phyloP scores from a whole-genome alignment of 805 yeast genomes.

The Lipomyces chichibuensis region DNA sequence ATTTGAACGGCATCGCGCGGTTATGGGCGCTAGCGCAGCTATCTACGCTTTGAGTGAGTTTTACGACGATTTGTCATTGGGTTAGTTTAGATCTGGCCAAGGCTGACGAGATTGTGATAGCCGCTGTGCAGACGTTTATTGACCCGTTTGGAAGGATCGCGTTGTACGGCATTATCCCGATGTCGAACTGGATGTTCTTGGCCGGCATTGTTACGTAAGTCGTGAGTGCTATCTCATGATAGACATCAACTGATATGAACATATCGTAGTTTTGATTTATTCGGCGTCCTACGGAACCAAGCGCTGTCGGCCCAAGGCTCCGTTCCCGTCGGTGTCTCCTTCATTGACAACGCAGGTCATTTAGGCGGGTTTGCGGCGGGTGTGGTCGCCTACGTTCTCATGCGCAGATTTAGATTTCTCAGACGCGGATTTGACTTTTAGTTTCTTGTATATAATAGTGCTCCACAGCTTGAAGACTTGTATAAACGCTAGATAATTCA shows the following conservation, averaged over 20 bases:
- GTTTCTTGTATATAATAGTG: not conserved
- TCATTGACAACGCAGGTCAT: constrained; percentile 13
- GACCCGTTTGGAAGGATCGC: constrained; percentile 13
- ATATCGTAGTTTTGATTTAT: constrained; percentile 5
- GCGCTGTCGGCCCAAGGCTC: constrained; percentile 8
- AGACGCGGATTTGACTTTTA: not conserved
- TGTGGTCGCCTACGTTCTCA: not conserved
- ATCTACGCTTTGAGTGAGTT: constrained; percentile 17
- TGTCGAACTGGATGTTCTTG: constrained; percentile 26
- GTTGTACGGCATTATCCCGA: constrained; percentile 26
- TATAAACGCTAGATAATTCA: not conserved
- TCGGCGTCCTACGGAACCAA: constrained; percentile 5
- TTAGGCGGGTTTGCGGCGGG: constrained; percentile 23
- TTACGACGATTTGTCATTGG: not conserved
- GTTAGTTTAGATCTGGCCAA: not conserved
- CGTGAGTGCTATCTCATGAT: not conserved
- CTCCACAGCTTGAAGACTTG: not conserved
- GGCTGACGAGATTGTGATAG: not conserved
- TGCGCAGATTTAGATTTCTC: constrained; percentile 17
- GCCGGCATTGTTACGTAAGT: constrained; percentile 19
- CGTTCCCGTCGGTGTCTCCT: not conserved
- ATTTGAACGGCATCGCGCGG: constrained; percentile 1
- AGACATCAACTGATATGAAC: not conserved
- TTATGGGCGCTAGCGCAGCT: constrained; percentile 25
- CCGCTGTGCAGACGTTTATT: constrained; percentile 19